These are phyloP conservation scores for Ophiostoma himal-ulmi DNA, from an alignment of 2,329 filamentous ascomycete genomes.

Conservation along the genomic window DNA sequence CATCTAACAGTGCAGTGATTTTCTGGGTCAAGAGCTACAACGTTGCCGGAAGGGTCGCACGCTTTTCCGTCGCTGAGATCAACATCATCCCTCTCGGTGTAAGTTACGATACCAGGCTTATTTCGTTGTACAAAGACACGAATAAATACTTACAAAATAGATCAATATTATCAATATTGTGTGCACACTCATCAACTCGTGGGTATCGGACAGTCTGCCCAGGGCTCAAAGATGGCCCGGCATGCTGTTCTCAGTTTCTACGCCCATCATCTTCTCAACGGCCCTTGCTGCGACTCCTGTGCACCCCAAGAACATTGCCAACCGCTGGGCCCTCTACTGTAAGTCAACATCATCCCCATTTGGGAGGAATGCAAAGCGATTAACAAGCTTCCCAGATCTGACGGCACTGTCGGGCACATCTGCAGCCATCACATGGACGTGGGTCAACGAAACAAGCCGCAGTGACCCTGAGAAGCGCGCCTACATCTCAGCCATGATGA, in stretches of 20 bases:
- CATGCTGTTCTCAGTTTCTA: not conserved
- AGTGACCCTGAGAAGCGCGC: constrained; percentile 31
- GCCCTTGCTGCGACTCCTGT: constrained; percentile 7
- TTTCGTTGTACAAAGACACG: not conserved
- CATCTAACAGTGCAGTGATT: not conserved
- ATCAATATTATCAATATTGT: constrained; percentile 3
- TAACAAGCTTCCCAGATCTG: constrained; percentile 24
- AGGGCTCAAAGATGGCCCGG: not conserved
- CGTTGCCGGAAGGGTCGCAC: not conserved
- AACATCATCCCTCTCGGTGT: constrained; percentile 1
- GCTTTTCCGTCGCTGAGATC: not conserved
- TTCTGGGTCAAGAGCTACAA: constrained; percentile 9
- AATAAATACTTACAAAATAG: not conserved
- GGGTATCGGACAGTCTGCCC: not conserved
- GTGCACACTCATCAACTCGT: not conserved
- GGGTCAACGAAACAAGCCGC: constrained; percentile 25
- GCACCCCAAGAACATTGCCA: not conserved
- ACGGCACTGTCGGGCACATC: constrained; percentile 26
- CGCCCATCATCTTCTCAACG: constrained; percentile 15
- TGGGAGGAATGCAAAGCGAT: too few species aligned
- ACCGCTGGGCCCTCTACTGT: not conserved
- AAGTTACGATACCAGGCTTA: not conserved
- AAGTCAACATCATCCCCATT: not conserved
- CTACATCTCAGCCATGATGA: constrained; percentile 31
- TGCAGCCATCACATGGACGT: constrained; percentile 30